These are phyloP conservation scores for Lophiotrema nucula DNA, from an alignment of 495 filamentous ascomycete species.

Conservation along the genomic window DNA sequence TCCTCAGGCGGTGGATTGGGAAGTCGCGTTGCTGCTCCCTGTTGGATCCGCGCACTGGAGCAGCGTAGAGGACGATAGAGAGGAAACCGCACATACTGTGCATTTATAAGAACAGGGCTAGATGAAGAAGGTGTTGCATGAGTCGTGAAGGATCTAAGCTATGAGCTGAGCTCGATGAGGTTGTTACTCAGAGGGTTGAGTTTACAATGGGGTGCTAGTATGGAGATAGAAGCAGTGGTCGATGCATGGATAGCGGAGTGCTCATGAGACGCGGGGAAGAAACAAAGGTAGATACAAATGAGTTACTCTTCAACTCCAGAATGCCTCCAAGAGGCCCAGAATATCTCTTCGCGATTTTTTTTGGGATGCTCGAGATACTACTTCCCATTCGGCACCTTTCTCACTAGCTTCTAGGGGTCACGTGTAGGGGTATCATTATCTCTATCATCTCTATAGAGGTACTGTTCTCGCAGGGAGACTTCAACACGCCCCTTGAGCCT, in stretches of 20 bases:
- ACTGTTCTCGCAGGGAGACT: no score
- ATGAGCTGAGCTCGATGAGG: conserved; percentile 9
- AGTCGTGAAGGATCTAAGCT: background rate
- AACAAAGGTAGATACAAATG: no score
- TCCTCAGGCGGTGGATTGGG: conserved; percentile 1
- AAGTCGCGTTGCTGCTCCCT: background rate
- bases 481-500: no score
- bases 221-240: conserved; percentile 9
- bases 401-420: no score
- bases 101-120: background rate
- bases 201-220: conserved; percentile 8
- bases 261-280: no score
- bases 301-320: no score
- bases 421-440: no score
- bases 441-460: no score
- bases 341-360: no score
- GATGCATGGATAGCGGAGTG: conserved; percentile 8
- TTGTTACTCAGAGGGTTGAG: conserved; percentile 2
- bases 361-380: no score
- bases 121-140: background rate
- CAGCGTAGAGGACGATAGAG: background rate
- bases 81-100: background rate
- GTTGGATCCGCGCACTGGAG: background rate
- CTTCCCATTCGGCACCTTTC: no score
- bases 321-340: no score